phyloP scores from a whole-genome alignment of 371 early-diverging fungal species.

The Mucor saturninus region DNA sequence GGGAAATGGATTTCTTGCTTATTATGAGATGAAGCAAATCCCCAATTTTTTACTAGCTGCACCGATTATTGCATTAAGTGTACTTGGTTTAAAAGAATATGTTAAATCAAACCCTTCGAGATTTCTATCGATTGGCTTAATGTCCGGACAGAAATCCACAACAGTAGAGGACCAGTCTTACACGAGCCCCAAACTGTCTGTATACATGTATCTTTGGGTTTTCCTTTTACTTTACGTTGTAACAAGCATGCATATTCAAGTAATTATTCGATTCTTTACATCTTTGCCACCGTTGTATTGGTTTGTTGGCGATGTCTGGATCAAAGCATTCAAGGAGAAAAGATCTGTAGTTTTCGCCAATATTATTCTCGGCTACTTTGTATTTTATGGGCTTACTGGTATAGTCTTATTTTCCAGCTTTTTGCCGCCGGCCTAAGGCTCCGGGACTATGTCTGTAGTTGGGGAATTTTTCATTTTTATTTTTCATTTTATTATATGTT shows the following conservation, averaged over 20 bases:
- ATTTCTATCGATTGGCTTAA: constrained; percentile 60
- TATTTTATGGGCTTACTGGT: constrained; percentile 73
- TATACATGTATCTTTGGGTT: constrained; percentile 74
- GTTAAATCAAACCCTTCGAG: constrained; percentile 52
- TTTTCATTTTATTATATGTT: too few species aligned
- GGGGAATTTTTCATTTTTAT: not conserved
- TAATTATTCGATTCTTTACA: constrained; percentile 88
- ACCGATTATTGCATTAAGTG: constrained; percentile 76
- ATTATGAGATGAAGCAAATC: constrained; percentile 81
- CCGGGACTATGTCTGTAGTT: too few species aligned
- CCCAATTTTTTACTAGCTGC: constrained; percentile 90
- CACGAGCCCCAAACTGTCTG: constrained; percentile 15
- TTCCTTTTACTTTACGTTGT: constrained; percentile 63
- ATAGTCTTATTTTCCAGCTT: constrained; percentile 81
- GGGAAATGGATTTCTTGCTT: constrained; percentile 84
- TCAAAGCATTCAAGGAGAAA: constrained; percentile 20
- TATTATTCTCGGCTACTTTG: constrained; percentile 60
- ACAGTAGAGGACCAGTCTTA: constrained; percentile 9
- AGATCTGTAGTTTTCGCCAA: constrained; percentile 35
- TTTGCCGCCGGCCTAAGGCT: constrained; percentile 79
- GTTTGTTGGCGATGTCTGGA: constrained; percentile 70
- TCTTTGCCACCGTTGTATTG: constrained; percentile 83
- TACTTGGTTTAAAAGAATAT: constrained; percentile 64
- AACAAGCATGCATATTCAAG: constrained; percentile 89
- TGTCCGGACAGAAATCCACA: not conserved